Percentiles rank a stretch among this genome's conserved stretches.
Conservation (phyloP, 192 early-diverging fungal species). For the Podila clonocystis region DNA sequence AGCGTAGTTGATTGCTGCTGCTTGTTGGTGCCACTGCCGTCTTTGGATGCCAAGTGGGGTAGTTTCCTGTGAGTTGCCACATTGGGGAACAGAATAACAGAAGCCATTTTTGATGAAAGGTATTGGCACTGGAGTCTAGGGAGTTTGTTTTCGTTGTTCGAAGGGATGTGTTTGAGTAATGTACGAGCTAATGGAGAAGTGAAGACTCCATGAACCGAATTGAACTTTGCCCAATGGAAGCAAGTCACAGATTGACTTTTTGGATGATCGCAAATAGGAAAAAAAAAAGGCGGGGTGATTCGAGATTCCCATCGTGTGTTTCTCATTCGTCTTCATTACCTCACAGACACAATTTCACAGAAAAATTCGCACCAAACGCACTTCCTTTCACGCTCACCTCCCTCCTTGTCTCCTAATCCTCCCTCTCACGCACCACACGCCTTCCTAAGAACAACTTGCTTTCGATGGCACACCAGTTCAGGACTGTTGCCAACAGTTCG, state of each 20-base stretch:
- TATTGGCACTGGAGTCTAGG: not conserved
- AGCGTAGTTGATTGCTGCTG: not conserved
- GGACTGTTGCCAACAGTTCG: slow-evolving; percentile 12
- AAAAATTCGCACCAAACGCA: not conserved
- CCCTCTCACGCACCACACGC: not conserved
- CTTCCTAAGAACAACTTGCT: too few relatives aligned
- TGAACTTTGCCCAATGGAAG: too few relatives aligned
- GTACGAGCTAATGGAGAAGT: too few relatives aligned
- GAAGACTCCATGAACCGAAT: too few relatives aligned
- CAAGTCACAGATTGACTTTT: not conserved
- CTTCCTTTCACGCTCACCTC: not conserved
- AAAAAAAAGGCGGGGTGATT: too few relatives aligned
- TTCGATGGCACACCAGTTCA: slow-evolving; percentile 20
- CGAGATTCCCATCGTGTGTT: too few relatives aligned
- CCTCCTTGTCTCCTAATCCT: not conserved
- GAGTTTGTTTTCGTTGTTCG: not conserved
- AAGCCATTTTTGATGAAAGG: slow-evolving; percentile 22
- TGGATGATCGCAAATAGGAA: not conserved
- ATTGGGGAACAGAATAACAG: slow-evolving; percentile 37
- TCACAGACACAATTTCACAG: not conserved
- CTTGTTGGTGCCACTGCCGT: not conserved
- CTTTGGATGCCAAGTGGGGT: slow-evolving; percentile 29
- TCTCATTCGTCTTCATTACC: not conserved
- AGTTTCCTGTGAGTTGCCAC: slow-evolving; percentile 38
- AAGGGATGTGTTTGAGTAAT: too few relatives aligned